Percentiles rank a stretch among this genome's conserved stretches.
Conservation (phyloP, 2,329 filamentous ascomycete genomes). For the Penicillium oxalicum region DNA sequence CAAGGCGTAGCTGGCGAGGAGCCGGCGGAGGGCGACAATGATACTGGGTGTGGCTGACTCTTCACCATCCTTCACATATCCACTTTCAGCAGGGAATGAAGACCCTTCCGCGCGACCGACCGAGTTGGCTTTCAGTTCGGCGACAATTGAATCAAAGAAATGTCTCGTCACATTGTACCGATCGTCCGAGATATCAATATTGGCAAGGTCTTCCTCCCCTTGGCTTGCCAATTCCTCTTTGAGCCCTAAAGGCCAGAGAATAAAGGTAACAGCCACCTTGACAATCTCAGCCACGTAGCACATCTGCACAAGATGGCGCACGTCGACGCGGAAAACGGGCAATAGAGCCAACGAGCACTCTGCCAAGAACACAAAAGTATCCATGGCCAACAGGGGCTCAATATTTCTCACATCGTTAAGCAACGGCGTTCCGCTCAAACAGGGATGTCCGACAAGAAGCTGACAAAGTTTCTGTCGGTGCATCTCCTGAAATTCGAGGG, state of each 20-base stretch:
- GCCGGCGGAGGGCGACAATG: slow-evolving; percentile 30
- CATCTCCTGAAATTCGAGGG: slow-evolving; percentile 61
- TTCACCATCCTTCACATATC: slow-evolving; percentile 35
- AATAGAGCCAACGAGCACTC: slow-evolving; percentile 68
- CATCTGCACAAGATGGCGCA: slow-evolving; percentile 72
- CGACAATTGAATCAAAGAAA: slow-evolving; percentile 36
- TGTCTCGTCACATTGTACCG: slow-evolving; percentile 26
- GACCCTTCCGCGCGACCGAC: slow-evolving; percentile 31
- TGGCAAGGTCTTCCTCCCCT: slow-evolving; percentile 23
- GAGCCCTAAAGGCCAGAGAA: slow-evolving; percentile 34
- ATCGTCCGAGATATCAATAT: slow-evolving; percentile 25
- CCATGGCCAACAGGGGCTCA: slow-evolving; percentile 34
- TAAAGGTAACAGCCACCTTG: slow-evolving; percentile 63
- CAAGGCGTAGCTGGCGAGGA: slow-evolving; percentile 75
- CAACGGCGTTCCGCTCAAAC: slow-evolving; percentile 28
- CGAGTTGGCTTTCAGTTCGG: slow-evolving; percentile 33
- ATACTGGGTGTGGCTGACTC: slow-evolving; percentile 28
- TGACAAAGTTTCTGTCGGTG: slow-evolving; percentile 68
- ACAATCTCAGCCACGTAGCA: slow-evolving; percentile 90
- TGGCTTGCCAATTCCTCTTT: slow-evolving; percentile 30
- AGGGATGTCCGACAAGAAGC: slow-evolving; percentile 60
- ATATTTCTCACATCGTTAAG: slow-evolving; percentile 35
- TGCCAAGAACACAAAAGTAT: slow-evolving; percentile 59
- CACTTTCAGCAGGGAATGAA: slow-evolving; percentile 32
- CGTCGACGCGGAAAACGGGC: slow-evolving; percentile 63